Conservation (phyloP, 176 grass and related monocot genomes). For the Saccharum officinarum region DNA sequence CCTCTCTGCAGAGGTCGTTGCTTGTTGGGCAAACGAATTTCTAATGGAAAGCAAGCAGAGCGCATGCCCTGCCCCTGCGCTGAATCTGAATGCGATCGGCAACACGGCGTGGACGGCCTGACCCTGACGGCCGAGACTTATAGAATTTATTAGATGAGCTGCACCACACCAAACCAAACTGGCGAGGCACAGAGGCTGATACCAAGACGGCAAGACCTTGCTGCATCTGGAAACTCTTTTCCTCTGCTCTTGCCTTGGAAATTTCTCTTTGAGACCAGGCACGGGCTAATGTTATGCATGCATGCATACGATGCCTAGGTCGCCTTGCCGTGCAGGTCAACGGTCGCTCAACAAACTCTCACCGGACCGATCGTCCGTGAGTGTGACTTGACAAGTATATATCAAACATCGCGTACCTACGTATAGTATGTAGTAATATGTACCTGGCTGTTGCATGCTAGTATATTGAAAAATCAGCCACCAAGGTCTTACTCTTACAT, state of each 20-base stretch:
- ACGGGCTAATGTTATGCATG: neutral
- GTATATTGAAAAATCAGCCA: neutral
- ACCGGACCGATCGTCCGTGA: constrained; percentile 22
- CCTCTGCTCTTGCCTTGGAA: neutral
- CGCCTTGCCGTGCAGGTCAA: constrained; percentile 31
- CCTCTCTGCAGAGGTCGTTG: neutral
- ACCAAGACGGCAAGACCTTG: constrained; percentile 19
- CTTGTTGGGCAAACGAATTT: neutral
- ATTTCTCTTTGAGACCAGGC: neutral
- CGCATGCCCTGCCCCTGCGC: neutral
- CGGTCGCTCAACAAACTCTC: constrained; percentile 29
- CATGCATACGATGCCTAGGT: constrained; percentile 18
- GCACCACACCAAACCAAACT: constrained; percentile 55
- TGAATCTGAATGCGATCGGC: neutral
- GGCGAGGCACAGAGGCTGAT: neutral
- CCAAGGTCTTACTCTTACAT: neutral
- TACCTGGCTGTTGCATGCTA: neutral
- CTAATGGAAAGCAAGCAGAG: neutral
- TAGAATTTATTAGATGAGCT: constrained; percentile 49
- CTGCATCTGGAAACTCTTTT: constrained; percentile 4
- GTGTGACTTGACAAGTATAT: neutral
- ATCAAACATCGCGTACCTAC: neutral
- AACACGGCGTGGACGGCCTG: neutral
- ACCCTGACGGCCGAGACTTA: neutral
- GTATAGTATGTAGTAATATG: neutral